Evolutionary conservation across 176 grass and related monocot species (phyloP).

Genomic region (Otatea glauca): DNA sequence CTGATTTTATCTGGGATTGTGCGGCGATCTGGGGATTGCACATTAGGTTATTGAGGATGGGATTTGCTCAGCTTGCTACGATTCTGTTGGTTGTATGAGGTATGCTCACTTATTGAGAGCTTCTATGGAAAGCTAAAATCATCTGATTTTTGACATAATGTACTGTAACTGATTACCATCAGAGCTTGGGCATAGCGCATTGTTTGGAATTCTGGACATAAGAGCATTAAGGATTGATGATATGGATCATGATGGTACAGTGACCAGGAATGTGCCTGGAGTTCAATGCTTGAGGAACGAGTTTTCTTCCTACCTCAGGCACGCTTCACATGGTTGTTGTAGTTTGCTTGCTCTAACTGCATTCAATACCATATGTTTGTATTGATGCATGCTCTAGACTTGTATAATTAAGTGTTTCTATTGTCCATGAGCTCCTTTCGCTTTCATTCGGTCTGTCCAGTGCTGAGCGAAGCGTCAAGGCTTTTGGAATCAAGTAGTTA

Average conservation of each 20-base stretch:
- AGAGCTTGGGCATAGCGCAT: conserved; percentile 63
- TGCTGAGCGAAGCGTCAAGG: conserved; percentile 28
- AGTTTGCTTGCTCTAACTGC: conserved; percentile 16
- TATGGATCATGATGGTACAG: conserved; percentile 24
- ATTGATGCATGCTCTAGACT: conserved; percentile 35
- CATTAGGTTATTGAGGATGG: no score
- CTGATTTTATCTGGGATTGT: no score
- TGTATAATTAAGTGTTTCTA: conserved; percentile 28
- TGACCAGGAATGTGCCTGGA: conserved; percentile 51
- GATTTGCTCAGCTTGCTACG: no score
- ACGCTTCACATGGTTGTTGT: conserved; percentile 34
- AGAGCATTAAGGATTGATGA: conserved; percentile 58
- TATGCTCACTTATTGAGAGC: no score
- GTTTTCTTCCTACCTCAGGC: conserved; percentile 52
- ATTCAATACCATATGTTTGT: conserved; percentile 36
- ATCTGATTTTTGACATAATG: conserved; percentile 55
- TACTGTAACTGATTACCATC: conserved; percentile 64
- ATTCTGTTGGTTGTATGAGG: no score
- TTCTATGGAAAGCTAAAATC: conserved; percentile 60
- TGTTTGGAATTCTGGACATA: conserved; percentile 70
- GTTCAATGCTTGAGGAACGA: conserved; percentile 52
- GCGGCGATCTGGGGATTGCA: no score
- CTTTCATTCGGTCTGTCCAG: conserved; percentile 30
- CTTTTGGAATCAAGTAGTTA: conserved; percentile 56
- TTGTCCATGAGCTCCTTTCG: conserved; percentile 36